A percentile compares a stretch with the other conserved stretches of the same genome.
phyloP scores from a whole-genome alignment of 2,329 filamentous ascomycete species.

The Endothia cerciana region DNA sequence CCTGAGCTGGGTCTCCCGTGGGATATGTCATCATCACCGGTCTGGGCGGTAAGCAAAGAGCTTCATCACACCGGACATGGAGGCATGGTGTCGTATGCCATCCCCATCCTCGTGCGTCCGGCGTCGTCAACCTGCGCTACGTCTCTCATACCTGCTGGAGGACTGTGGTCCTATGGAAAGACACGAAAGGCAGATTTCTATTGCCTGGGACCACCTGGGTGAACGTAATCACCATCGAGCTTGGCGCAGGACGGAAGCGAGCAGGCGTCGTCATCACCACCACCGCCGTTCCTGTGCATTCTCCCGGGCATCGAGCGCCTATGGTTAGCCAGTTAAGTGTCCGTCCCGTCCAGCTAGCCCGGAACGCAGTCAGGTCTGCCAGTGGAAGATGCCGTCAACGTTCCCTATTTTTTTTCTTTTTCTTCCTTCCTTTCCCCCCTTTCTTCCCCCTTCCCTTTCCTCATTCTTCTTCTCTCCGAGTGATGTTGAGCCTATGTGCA shows the following conservation, averaged over 20 bases:
- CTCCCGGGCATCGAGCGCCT: not conserved
- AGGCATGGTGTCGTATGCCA: slow-evolving; percentile 1
- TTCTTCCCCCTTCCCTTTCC: not conserved
- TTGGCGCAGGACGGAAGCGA: slow-evolving; percentile 5
- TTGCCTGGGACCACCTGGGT: slow-evolving; percentile 4
- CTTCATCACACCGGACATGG: not conserved
- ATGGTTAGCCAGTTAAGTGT: not conserved
- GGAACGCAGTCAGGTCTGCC: not conserved
- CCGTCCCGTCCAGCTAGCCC: not conserved
- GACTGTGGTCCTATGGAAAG: slow-evolving; percentile 12
- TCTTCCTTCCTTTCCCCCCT: not conserved
- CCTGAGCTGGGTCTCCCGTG: not conserved
- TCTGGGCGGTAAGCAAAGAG: not conserved
- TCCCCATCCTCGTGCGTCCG: slow-evolving; percentile 7
- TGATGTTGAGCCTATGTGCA: not conserved
- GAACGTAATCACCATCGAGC: slow-evolving; percentile 15
- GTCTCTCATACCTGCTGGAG: not conserved
- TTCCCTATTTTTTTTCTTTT: not conserved
- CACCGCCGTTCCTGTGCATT: not conserved
- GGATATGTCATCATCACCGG: not conserved
- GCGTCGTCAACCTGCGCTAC: slow-evolving; percentile 13
- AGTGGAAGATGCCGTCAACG: not conserved
- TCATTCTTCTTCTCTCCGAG: not conserved
- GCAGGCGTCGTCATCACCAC: slow-evolving; percentile 18
- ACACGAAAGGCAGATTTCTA: not conserved